These are phyloP conservation scores for Fusarium illudens DNA, from an alignment of 2,329 filamentous ascomycete species.

Conservation along the genomic window DNA sequence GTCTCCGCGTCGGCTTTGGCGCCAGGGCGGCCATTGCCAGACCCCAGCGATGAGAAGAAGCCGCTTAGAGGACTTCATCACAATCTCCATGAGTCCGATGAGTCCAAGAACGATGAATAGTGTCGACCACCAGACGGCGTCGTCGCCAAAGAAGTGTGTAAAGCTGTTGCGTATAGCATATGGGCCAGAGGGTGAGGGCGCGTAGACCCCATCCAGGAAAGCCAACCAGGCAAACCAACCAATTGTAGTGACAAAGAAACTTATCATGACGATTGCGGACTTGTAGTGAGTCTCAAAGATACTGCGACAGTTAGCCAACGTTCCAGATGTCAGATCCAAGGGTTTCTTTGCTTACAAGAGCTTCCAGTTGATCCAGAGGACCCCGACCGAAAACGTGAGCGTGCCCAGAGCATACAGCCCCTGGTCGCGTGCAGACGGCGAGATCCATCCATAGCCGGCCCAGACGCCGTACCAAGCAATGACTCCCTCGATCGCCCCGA, in stretches of 20 bases:
- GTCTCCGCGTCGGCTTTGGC: conserved; percentile 44
- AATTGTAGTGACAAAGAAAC: conserved; percentile 65
- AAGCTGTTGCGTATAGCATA: conserved; percentile 78
- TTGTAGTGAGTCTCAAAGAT: conserved; percentile 83
- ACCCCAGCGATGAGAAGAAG: conserved; percentile 56
- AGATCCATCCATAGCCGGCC: conserved; percentile 59
- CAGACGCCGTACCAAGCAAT: conserved; percentile 74
- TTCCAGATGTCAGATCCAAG: neutral
- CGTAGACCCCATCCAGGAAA: conserved; percentile 73
- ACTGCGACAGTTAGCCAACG: conserved; percentile 45
- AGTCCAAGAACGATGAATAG: conserved; percentile 70
- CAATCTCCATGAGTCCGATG: conserved; percentile 71
- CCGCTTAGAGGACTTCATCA: conserved; percentile 60
- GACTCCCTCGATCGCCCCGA: conserved; percentile 76
- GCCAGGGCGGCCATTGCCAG: conserved; percentile 59
- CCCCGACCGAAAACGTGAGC: conserved; percentile 73
- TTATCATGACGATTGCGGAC: conserved; percentile 66
- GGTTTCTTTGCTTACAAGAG: conserved; percentile 70
- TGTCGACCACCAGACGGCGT: conserved; percentile 77
- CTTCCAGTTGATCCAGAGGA: conserved; percentile 79
- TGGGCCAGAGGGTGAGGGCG: conserved; percentile 53
- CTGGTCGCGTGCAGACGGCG: conserved; percentile 66
- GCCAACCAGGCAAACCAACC: conserved; percentile 81
- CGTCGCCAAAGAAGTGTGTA: conserved; percentile 70
- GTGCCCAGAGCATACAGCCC: conserved; percentile 78